These are phyloP conservation scores for Hygrophila difformis DNA, from an alignment of 257 asterid genomes.

Conservation along the genomic window DNA sequence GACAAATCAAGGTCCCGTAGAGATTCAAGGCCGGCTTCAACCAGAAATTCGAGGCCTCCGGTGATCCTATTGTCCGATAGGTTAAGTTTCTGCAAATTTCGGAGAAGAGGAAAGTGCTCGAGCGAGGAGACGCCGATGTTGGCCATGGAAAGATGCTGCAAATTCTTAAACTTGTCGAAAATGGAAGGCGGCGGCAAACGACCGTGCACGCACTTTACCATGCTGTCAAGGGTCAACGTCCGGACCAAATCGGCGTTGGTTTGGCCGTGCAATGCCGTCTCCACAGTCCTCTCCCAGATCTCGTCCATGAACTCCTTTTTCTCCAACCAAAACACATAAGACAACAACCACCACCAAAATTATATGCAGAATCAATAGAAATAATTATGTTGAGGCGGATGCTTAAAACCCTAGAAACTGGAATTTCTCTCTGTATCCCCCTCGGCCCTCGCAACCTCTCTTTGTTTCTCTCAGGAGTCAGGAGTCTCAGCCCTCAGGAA, in stretches of 20 bases:
- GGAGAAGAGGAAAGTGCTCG: constrained; percentile 73
- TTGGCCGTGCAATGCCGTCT: constrained; percentile 83
- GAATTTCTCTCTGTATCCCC: neutral
- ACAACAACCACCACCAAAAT: too few relatives aligned
- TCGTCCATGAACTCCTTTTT: constrained; percentile 51
- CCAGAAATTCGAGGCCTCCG: constrained; percentile 76
- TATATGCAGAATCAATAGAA: too few relatives aligned
- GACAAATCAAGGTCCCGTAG: constrained; percentile 90
- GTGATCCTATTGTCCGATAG: constrained; percentile 86
- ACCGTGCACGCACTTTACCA: constrained; percentile 88
- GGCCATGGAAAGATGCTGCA: constrained; percentile 81
- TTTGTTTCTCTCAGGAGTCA: constrained; percentile 27
- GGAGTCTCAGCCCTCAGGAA: neutral
- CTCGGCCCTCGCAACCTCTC: neutral
- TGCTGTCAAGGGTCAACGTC: constrained; percentile 81
- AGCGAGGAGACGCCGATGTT: constrained; percentile 82
- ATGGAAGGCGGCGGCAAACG: constrained; percentile 83
- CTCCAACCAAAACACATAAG: constrained; percentile 1
- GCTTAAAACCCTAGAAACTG: constrained; percentile 19
- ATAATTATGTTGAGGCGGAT: neutral
- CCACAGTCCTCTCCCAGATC: constrained; percentile 96
- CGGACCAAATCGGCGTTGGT: constrained; percentile 58
- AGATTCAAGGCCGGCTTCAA: constrained; percentile 62
- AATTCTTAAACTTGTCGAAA: constrained; percentile 75
- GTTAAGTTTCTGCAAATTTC: constrained; percentile 60